Evolutionary conservation across 2,329 filamentous ascomycete genomes (phyloP), one percentile per base, ranked within the genome.

Genomic region (Arthrobotrys sphaeroides): DNA sequence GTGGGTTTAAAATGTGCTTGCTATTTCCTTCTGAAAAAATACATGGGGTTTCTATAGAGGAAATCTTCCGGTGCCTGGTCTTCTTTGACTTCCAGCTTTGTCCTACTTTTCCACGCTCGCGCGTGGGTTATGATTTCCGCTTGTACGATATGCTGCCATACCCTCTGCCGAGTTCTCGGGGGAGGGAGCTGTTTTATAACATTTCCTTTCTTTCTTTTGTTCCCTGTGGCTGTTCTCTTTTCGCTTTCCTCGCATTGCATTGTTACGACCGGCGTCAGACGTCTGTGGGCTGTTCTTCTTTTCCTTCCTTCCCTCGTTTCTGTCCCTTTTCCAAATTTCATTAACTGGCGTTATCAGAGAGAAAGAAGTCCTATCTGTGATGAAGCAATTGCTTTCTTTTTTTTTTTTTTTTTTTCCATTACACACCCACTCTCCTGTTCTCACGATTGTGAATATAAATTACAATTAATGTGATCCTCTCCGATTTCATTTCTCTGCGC

Each of bases 201-300:
- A 67, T 61, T 68, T 22, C 36, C n/a, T 59, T 40, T 55, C 6
- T 51, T n/a, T 60, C 43, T 24, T 24, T n/a, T 24, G 10, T 24
- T 67, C 2, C n/a, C 36, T 45, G 20, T 55, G 31, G 43, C 12
- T 55, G 28, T 38, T 33, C 33, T 22, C 47, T 5, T n/a, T 42
- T 4, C 16, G 2, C 10, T 24, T 33, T 66, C 36, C n/a, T 9
- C 47, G 42, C 57, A 31, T 18, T 67, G 70, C 70, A 75, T 75
- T 75, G 28, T 68, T 53, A 64, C 51, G 70, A 73, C 42, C 57
- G 70, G 70, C 70, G 70, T 59, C 47, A 68, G 45, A 42, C 67
- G 57, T 75, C 64, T 59, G 62, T 68, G 70, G 64, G 70, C 45
- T 75, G 64, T 75, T 49, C 64, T 64, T 64, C n/a, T 38, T 26